Percentiles rank a stretch among this genome's conserved stretches.
phyloP scores from a whole-genome alignment of 805 yeast species.

The Dipodascopsis uninucleata region DNA sequence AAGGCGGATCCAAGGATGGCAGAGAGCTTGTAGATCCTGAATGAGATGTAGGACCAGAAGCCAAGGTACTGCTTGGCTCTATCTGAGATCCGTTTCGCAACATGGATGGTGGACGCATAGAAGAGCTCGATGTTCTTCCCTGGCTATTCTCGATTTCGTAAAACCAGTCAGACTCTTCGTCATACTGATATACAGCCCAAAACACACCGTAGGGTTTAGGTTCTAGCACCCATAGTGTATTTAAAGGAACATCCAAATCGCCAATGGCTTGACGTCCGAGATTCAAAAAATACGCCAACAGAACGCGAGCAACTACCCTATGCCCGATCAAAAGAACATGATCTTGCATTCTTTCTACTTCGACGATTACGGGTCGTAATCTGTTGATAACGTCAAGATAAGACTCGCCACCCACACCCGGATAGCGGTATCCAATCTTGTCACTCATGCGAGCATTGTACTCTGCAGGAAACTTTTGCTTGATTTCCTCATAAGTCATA shows the following conservation, averaged over 20 bases:
- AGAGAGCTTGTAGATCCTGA: no score
- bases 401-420: slow-evolving; percentile 97
- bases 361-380: slow-evolving; percentile 83
- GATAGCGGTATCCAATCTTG: slow-evolving; percentile 84
- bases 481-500: slow-evolving; percentile 85
- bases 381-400: slow-evolving; percentile 90
- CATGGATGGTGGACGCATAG: no score
- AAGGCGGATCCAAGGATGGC: no score
- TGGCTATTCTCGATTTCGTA: slow-evolving; percentile 51
- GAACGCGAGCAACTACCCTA: slow-evolving; percentile 82
- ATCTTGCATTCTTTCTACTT: slow-evolving; percentile 85
- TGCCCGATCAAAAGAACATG: slow-evolving; percentile 82
- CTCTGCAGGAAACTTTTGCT: slow-evolving; percentile 67
- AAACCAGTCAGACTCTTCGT: slow-evolving; percentile 75
- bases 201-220: slow-evolving; percentile 95
- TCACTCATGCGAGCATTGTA: slow-evolving; percentile 69
- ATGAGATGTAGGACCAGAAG: no score
- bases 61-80: no score
- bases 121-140: not conserved
- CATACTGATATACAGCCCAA: slow-evolving; percentile 84
- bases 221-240: slow-evolving; percentile 83
- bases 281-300: slow-evolving; percentile 85
- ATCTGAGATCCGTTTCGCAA: no score
- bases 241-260: slow-evolving; percentile 88
- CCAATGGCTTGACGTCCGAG: slow-evolving; percentile 73